A percentile compares a stretch with the other conserved stretches of the same genome.
Evolutionary conservation across 2,329 filamentous ascomycete species (phyloP).

Genomic region (Elsinoe fawcettii): DNA sequence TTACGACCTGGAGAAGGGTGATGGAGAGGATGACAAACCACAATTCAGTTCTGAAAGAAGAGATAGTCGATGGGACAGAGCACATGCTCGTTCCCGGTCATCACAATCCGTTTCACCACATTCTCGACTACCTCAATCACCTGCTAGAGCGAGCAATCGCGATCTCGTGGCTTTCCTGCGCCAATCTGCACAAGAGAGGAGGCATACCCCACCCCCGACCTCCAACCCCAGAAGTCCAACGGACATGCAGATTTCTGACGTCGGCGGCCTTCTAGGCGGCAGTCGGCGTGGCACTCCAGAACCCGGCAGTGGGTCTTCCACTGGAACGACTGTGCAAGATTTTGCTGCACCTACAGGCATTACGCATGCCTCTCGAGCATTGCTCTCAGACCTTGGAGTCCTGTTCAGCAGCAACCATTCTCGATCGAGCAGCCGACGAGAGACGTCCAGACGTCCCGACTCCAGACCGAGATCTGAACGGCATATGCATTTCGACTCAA

Average conservation of each 20-base stretch:
- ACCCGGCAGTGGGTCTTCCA: not conserved
- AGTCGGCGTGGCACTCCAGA: not conserved
- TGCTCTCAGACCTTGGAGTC: conserved; percentile 2
- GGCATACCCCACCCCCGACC: conserved; percentile 4
- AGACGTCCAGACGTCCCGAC: not conserved
- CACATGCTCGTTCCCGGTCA: not conserved
- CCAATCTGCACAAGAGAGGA: conserved; percentile 8
- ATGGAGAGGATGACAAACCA: not conserved
- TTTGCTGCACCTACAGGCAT: conserved; percentile 9
- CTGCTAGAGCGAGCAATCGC: not conserved
- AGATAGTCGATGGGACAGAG: conserved; percentile 14
- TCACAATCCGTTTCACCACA: not conserved
- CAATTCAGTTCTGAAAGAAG: conserved; percentile 1
- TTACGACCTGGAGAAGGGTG: conserved; percentile 16
- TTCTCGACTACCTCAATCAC: not conserved
- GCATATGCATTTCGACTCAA: conserved; percentile 10
- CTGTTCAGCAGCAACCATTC: not conserved
- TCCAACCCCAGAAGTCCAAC: conserved; percentile 7
- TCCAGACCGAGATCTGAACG: conserved; percentile 2
- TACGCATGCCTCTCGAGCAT: not conserved
- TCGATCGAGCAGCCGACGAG: conserved; percentile 4
- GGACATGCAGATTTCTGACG: conserved; percentile 14
- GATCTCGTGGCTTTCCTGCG: conserved; percentile 13
- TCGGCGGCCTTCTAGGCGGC: conserved; percentile 7
- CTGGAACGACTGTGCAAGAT: conserved; percentile 4